Base-by-base conservation (phyloP, 768 basidiomycete species). In the Tylopilus balloui region DNA sequence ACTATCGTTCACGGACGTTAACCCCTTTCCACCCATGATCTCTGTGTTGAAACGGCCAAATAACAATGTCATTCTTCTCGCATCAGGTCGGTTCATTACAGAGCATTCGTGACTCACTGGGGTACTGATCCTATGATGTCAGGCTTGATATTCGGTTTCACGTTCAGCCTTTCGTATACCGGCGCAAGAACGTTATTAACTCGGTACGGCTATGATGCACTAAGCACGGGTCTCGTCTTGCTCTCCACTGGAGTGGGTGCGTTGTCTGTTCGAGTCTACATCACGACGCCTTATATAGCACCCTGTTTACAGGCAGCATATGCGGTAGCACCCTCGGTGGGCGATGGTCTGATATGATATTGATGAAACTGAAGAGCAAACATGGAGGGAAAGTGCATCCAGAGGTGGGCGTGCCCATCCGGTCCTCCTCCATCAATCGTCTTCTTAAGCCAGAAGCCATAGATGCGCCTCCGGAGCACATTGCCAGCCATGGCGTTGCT, bases 391-490 rank as follows among this genome's bases (percentile, higher is more conserved):
- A 67, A 6, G 63, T 68, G 14, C 71, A 76, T 52, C 80, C 89
- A 2, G 91, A 92, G 77, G 86, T 83, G 47, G 55, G 69, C 45
- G 10, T 13, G 23, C 37, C 17, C 11, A n/a, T 13, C 24, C n/a
- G n/a, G 15, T 28, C 21, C 31, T 7, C 3, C 37, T 32, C 11
- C 14, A 4, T 37, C 19, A n/a, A 11, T 23, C 11, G 9, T 36
- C 9, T 20, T n/a, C 35, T 42, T 23, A 56, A 31, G 21, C 13
- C 15, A 3, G 21, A 27, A 31, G n/a, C 1, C 6, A 11, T 48
- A 89, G 86, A 84, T 88, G 78, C 83, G 90, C 6, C 70, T 92
- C 10, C 71, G 72, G 57, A 86, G 85, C 57, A 84, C 82, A 3
- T 67, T 78, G 24, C 57, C 71, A 4, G 81, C 78, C 6, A 75